These are phyloP conservation scores for Austroboletus rostrupii DNA, from an alignment of 1,284 basidiomycete genomes.

Conservation along the genomic window DNA sequence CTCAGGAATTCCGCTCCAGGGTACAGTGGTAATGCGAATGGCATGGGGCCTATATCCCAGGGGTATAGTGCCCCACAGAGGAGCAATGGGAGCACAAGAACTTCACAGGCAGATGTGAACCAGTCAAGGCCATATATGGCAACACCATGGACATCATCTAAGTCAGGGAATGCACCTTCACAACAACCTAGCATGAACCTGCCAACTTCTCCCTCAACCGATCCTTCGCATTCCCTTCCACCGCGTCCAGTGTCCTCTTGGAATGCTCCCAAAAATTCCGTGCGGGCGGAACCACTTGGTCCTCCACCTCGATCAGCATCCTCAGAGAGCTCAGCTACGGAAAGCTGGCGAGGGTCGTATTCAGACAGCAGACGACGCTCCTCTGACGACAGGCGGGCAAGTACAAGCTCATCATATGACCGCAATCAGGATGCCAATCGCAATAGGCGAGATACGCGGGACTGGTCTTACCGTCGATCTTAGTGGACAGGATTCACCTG, in stretches of 20 bases:
- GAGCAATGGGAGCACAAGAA: not conserved
- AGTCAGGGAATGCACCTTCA: conserved; percentile 6
- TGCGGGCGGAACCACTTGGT: conserved; percentile 21
- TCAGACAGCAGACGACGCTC: conserved; percentile 8
- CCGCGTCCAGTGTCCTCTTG: conserved; percentile 10
- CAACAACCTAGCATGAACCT: conserved; percentile 1
- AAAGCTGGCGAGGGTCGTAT: conserved; percentile 21
- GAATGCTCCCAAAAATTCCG: conserved; percentile 6
- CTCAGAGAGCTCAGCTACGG: conserved; percentile 11
- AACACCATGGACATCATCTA: conserved; percentile 1
- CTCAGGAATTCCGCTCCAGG: not conserved
- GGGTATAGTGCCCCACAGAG: conserved; percentile 8
- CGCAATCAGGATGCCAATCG: conserved; percentile 7
- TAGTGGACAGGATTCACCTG: not conserved
- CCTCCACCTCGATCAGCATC: conserved; percentile 18
- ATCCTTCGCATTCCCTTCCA: conserved; percentile 14
- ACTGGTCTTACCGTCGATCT: conserved; percentile 6
- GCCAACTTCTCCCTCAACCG: not conserved
- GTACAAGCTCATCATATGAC: not conserved
- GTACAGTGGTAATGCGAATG: not conserved
- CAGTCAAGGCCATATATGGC: not conserved
- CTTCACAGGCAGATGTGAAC: not conserved
- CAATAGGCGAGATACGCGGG: conserved; percentile 11
- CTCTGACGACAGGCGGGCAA: conserved; percentile 17
- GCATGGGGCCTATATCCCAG: not conserved